Evolutionary conservation across 202 grass and related monocot species (phyloP), one percentile per base, ranked within the genome.

Genomic region (Musa balbisiana): DNA sequence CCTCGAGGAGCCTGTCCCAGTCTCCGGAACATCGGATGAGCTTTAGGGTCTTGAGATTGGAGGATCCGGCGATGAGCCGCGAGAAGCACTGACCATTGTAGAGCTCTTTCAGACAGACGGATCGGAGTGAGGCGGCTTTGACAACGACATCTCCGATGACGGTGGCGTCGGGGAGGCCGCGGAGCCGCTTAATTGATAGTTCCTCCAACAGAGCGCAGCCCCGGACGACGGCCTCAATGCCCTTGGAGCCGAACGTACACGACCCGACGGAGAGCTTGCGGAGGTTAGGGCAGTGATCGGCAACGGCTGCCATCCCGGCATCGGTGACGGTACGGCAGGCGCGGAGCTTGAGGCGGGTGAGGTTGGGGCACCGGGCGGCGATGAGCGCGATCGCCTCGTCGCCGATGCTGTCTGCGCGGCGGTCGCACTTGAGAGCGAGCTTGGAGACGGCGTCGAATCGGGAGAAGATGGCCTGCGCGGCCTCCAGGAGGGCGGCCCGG

Each of bases 181-280:
- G 72, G 23, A 73, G 51, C 8, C 72, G 51, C 72, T 73, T 73
- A 22, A 73, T 55, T 20, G 72, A 73, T 3, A 73, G 72, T 53
- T 73, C 72, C 12, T 73, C 72, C 14, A 73, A 20, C n/a, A 27
- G 23, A 17, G 13, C 25, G 17, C 72, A 73, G 23, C 72, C 72
- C 2, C 52, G 72, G 72, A 73, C 52, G 15, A 73, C 22, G 23
- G 72, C 53, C 14, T 73, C 72, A 2, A 73, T 69, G 1, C 88
- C 92, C 54, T 17, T 15, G 8, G n/a, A 17, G 1, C 92, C 92
- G 85, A 96, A 96, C 3, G 86, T 84, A 12, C 86, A 75, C 3
- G 77, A 43, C 11, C 92, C 92, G 56, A 95, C 72, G 2, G 52
- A 73, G 12, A 55, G 72, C 53, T 73, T 73, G n/a, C 72, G 72